Evolutionary conservation across 495 filamentous ascomycete species (phyloP).

Genomic region (Margaritispora aquatica): DNA sequence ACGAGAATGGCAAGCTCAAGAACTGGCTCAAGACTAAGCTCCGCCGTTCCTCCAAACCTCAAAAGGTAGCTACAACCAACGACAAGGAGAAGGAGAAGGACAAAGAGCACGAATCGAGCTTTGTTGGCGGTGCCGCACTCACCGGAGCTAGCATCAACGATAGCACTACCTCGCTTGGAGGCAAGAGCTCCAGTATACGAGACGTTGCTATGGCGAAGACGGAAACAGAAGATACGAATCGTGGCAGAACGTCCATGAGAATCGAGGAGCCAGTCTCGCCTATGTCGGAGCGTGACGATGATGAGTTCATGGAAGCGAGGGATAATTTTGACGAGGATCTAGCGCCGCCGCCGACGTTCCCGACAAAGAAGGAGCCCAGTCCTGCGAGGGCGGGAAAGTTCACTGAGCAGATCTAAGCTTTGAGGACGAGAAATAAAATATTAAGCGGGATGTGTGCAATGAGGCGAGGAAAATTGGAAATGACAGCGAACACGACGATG

Average conservation of each 20-base stretch:
- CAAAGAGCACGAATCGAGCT: conserved; percentile 25
- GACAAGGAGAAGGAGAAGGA: conserved; percentile 23
- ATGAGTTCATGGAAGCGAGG: conserved; percentile 30
- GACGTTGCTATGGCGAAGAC: conserved; percentile 42
- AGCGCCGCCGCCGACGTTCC: conserved; percentile 15
- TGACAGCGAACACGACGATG: too few relatives aligned
- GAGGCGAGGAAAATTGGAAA: background rate
- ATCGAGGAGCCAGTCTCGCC: conserved; percentile 1
- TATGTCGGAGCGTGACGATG: conserved; percentile 5
- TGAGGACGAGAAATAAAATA: too few relatives aligned
- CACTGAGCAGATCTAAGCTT: conserved; percentile 27
- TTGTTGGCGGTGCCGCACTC: conserved; percentile 42
- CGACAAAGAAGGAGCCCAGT: conserved; percentile 19
- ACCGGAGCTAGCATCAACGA: conserved; percentile 27
- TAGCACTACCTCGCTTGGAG: conserved; percentile 26
- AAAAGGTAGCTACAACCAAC: conserved; percentile 26
- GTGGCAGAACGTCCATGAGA: background rate
- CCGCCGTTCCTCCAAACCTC: conserved; percentile 32
- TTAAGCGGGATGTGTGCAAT: background rate
- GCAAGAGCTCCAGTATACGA: conserved; percentile 34
- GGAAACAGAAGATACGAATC: background rate
- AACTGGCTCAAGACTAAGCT: conserved; percentile 56
- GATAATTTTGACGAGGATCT: conserved; percentile 43
- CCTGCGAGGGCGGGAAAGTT: conserved; percentile 26
- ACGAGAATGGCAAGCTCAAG: conserved; percentile 37